Base-by-base conservation (phyloP, 805 yeast species). In the Ogataea corticis region DNA sequence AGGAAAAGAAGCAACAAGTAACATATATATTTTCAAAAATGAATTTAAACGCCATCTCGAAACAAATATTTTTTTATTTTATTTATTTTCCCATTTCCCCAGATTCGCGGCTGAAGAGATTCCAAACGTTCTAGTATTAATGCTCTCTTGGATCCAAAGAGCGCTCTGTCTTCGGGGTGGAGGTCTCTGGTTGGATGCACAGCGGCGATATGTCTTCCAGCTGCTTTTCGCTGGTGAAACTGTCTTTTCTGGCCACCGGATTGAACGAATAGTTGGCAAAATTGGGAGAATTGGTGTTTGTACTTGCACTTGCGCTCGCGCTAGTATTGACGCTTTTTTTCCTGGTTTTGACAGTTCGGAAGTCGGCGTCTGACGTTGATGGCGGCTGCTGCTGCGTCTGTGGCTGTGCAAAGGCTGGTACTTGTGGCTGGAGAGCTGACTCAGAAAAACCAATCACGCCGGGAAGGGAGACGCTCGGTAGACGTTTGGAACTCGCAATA, bases 401-500 rank as follows among this genome's bases (percentile, higher is more conserved):
- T 35, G 38, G 38, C 38, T 4, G 30, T 23, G 38, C 19, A 9
- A 28, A 7, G n/a, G 31, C 5, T 11, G 13, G 13, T 6, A 28
- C 7, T n/a, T 35, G 40, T 37, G 40, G 40, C 40, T 28, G 40
- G 12, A 23, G 25, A 11, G 27, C 42, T 27, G 42, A 32, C 15
- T 45, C 31, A 4, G 43, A 33, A 19, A 19, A 31, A 11, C 27
- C n/a, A 14, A 36, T 18, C 13, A 43, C 42, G 12, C 41, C 48
- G 10, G 38, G 36, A 6, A 43, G 34, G 7, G 54, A 46, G 15
- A 49, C 41, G 21, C 54, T 47, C 3, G 60, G 56, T 10, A 45
- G 46, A 15, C 66, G 44, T 38, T 56, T 56, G 2, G 59, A 35
- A 36, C 57, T 56, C 3, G 62, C 59, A 3, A 50, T 48, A 2